Conservation (phyloP, 495 filamentous ascomycete species). For the Penicillium mononematosum region DNA sequence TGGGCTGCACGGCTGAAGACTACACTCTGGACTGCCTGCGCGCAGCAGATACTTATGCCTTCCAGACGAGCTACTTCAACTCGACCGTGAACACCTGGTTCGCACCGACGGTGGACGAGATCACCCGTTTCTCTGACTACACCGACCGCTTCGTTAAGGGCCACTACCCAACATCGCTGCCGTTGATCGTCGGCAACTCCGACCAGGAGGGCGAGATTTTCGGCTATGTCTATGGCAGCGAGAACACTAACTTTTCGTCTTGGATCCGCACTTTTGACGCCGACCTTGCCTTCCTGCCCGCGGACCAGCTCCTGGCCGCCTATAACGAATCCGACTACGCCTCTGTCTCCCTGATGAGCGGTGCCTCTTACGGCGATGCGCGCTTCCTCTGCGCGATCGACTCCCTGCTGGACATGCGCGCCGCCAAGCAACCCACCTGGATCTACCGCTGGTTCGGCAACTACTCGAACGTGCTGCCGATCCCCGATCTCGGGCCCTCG, state of each 20-base stretch:
- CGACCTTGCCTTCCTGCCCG: constrained; percentile 24
- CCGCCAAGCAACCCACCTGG: constrained; percentile 25
- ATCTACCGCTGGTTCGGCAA: constrained; percentile 31
- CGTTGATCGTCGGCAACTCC: constrained; percentile 31
- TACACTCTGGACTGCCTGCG: constrained; percentile 29
- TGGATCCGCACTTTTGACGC: constrained; percentile 31
- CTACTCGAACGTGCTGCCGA: constrained; percentile 24
- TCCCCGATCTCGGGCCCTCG: constrained; percentile 21
- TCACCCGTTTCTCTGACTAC: constrained; percentile 30
- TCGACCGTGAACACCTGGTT: constrained; percentile 33
- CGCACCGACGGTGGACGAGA: constrained; percentile 22
- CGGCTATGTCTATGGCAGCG: constrained; percentile 21
- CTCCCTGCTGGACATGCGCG: constrained; percentile 23
- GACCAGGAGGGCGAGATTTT: constrained; percentile 28
- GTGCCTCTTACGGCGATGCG: constrained; percentile 29
- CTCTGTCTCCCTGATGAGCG: constrained; percentile 28
- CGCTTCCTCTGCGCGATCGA: constrained; percentile 30
- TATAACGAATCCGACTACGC: constrained; percentile 24
- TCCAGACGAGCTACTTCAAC: constrained; percentile 30
- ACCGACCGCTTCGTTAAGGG: constrained; percentile 21
- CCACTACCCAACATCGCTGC: constrained; percentile 23
- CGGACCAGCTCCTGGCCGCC: constrained; percentile 18
- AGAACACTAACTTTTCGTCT: constrained; percentile 27
- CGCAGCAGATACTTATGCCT: constrained; percentile 21
- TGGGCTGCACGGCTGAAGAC: constrained; percentile 20